Conservation (phyloP, 2,329 filamentous ascomycete genomes). For the Grosmannia serpens region DNA sequence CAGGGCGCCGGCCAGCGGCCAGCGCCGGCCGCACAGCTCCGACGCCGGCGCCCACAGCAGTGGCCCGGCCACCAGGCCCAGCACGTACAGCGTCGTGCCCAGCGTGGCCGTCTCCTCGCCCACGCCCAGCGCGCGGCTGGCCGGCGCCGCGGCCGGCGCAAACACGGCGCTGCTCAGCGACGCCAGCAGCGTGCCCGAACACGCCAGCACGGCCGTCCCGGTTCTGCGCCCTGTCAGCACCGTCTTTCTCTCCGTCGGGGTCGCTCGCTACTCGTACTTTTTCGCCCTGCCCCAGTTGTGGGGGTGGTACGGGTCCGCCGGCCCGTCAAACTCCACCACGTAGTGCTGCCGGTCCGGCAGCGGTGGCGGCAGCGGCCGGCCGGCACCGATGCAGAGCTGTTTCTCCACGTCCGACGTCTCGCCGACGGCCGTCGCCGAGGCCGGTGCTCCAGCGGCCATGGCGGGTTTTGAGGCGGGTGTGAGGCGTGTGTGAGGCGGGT, state of each 20-base stretch:
- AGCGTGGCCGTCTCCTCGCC: conserved; percentile 1
- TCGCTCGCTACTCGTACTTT: conserved; percentile 24
- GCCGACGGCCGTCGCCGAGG: not conserved
- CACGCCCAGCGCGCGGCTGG: conserved; percentile 3
- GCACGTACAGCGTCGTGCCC: conserved; percentile 1
- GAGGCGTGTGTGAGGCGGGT: too few relatives aligned
- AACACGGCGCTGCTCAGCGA: conserved; percentile 11
- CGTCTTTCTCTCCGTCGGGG: conserved; percentile 29
- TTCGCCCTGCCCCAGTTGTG: conserved; percentile 36
- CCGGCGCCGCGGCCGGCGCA: conserved; percentile 5
- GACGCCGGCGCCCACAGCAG: conserved; percentile 4
- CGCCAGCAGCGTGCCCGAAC: conserved; percentile 8
- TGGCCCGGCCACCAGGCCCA: conserved; percentile 4
- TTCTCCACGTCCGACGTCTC: not conserved
- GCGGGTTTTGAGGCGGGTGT: not conserved
- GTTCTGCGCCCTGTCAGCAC: conserved; percentile 1
- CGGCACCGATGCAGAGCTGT: conserved; percentile 26
- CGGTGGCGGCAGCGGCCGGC: conserved; percentile 43
- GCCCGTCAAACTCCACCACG: conserved; percentile 44
- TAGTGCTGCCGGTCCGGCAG: conserved; percentile 37
- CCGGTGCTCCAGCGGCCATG: not conserved
- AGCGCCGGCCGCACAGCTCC: conserved; percentile 14
- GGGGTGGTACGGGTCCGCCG: conserved; percentile 36
- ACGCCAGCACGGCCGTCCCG: conserved; percentile 8
- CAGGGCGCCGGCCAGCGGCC: conserved; percentile 7